Evolutionary conservation across 352 stramenopile species (phyloP).

Genomic region (Pythium insidiosum): DNA sequence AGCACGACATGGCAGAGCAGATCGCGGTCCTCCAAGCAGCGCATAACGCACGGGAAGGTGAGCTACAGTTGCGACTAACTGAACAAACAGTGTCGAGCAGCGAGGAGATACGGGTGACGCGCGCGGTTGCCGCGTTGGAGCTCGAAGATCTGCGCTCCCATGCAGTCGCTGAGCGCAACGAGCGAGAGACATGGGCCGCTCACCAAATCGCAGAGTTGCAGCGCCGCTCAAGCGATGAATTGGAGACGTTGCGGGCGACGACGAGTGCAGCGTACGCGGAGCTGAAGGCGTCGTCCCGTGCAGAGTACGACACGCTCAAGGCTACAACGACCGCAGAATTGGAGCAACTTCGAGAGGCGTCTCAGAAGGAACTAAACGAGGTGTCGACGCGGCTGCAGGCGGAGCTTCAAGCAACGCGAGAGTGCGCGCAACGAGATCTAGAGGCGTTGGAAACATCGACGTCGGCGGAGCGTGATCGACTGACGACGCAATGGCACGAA

Average conservation of each 20-base stretch:
- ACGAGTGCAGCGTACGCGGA: constrained; percentile 14
- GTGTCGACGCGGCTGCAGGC: no score
- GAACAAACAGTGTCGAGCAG: constrained; percentile 21
- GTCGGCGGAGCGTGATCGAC: constrained; percentile 11
- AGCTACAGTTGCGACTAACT: constrained; percentile 22
- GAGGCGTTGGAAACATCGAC: no score
- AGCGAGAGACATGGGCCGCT: background rate
- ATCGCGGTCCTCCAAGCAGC: constrained; percentile 11
- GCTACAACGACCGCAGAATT: no score
- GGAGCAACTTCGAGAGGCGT: no score
- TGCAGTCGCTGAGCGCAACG: background rate
- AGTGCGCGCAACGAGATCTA: no score
- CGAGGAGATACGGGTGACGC: constrained; percentile 13
- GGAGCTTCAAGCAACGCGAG: no score
- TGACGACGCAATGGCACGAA: constrained; percentile 7
- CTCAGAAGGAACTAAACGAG: no score
- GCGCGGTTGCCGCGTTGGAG: background rate
- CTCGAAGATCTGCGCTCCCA: background rate
- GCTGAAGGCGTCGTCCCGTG: constrained; percentile 10
- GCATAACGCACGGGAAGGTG: constrained; percentile 20
- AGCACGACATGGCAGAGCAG: no score
- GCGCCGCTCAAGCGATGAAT: background rate
- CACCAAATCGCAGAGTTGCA: background rate
- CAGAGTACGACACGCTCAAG: constrained; percentile 19
- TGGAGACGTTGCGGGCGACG: background rate